phyloP scores from a whole-genome alignment of 2,329 filamentous ascomycete species.

The Cladosporium phlei region DNA sequence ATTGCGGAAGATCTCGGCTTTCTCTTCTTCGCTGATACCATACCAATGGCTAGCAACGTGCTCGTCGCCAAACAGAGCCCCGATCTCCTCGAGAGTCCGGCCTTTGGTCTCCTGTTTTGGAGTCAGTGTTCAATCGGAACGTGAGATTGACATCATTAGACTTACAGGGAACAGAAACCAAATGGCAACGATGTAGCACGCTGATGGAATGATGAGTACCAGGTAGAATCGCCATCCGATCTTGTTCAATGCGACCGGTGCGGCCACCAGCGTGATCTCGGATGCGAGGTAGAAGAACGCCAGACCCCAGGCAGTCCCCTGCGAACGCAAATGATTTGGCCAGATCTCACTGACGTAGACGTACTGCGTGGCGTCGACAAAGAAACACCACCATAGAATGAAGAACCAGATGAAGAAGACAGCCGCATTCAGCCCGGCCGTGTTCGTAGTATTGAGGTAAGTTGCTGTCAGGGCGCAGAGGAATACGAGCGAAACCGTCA shows the following conservation, averaged over 20 bases:
- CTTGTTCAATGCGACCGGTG: constrained; percentile 22
- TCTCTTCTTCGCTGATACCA: constrained; percentile 20
- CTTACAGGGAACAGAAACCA: constrained; percentile 17
- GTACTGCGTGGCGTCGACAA: constrained; percentile 46
- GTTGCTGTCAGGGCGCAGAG: constrained; percentile 35
- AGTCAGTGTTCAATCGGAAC: neutral
- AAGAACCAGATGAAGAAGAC: constrained; percentile 41
- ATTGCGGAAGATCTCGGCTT: constrained; percentile 19
- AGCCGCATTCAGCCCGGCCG: constrained; percentile 33
- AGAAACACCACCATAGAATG: constrained; percentile 40
- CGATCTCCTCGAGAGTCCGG: constrained; percentile 33
- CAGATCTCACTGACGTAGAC: constrained; percentile 45
- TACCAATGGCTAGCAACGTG: constrained; percentile 24
- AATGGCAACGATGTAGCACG: constrained; percentile 13
- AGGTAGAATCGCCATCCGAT: constrained; percentile 24
- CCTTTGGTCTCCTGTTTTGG: constrained; percentile 25
- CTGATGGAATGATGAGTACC: constrained; percentile 17
- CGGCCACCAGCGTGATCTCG: constrained; percentile 33
- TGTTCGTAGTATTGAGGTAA: constrained; percentile 34
- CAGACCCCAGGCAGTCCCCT: constrained; percentile 37
- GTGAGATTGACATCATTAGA: too few species aligned
- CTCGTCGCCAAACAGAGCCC: constrained; percentile 29
- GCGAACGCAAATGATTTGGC: constrained; percentile 37
- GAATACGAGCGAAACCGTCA: constrained; percentile 38
- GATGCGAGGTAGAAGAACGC: constrained; percentile 34